These are phyloP conservation scores for Kickxella alabastrina DNA, from an alignment of 192 early-diverging fungal species.

Conservation along the genomic window DNA sequence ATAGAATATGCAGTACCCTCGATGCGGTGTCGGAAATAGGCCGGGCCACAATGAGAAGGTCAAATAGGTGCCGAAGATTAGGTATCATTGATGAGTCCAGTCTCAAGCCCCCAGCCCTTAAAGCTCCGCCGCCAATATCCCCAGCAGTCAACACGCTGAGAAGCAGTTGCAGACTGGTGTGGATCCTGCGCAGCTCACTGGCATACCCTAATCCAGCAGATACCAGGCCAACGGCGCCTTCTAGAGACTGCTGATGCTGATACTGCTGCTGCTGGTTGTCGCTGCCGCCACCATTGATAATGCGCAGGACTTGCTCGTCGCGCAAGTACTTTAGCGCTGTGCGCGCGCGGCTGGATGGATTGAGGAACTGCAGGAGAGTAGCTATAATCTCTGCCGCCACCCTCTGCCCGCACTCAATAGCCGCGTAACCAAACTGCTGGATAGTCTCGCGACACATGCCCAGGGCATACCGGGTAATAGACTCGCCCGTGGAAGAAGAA, in stretches of 20 bases:
- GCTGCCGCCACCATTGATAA: neutral
- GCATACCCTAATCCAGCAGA: too few relatives aligned
- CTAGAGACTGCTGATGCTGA: too few relatives aligned
- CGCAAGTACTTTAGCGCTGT: conserved; percentile 26
- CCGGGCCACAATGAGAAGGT: conserved; percentile 27
- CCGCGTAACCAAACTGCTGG: conserved; percentile 35
- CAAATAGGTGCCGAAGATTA: conserved; percentile 28
- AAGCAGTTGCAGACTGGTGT: too few relatives aligned
- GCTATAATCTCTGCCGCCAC: conserved; percentile 8
- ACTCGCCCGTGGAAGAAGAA: neutral
- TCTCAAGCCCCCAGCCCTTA: neutral
- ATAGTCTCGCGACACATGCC: conserved; percentile 12
- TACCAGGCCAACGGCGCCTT: too few relatives aligned
- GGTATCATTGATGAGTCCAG: conserved; percentile 26
- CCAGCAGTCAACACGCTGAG: too few relatives aligned
- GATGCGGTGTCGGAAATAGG: conserved; percentile 37
- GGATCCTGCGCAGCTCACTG: too few relatives aligned
- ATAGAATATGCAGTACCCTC: conserved; percentile 23
- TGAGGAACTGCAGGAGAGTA: conserved; percentile 23
- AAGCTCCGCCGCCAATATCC: neutral
- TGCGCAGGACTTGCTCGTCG: conserved; percentile 28
- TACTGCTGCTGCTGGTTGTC: neutral
- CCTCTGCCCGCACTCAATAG: conserved; percentile 11
- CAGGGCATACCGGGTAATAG: conserved; percentile 5
- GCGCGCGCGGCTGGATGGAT: conserved; percentile 16